These are phyloP conservation scores for Erysiphe pulchra DNA, from an alignment of 2,329 filamentous ascomycete species.

Conservation along the genomic window DNA sequence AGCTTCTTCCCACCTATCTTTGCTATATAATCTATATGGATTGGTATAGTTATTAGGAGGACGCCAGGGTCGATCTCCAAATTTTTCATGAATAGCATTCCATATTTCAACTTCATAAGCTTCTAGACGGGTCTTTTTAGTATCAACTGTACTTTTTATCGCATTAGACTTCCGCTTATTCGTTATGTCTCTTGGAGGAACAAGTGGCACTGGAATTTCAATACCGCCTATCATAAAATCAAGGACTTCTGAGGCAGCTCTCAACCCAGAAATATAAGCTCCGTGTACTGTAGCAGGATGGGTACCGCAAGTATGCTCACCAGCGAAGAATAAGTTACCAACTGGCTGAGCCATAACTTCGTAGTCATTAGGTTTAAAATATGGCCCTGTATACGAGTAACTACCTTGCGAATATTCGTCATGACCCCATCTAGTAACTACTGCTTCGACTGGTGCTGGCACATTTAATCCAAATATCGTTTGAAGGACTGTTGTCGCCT, in stretches of 20 bases:
- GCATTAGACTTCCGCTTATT: conserved; percentile 27
- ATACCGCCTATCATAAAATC: conserved; percentile 63
- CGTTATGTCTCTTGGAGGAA: conserved; percentile 32
- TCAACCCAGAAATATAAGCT: conserved; percentile 77
- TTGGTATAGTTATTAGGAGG: conserved; percentile 55
- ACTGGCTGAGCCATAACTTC: conserved; percentile 67
- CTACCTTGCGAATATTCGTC: conserved; percentile 82
- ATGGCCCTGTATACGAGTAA: conserved; percentile 78
- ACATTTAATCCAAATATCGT: conserved; percentile 48
- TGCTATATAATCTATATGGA: conserved; percentile 75
- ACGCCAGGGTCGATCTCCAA: conserved; percentile 51
- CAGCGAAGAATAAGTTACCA: conserved; percentile 81
- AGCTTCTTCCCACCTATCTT: conserved; percentile 41
- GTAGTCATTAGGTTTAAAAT: conserved; percentile 69
- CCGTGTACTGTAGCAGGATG: conserved; percentile 95
- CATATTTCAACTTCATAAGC: conserved; percentile 29
- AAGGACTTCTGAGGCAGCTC: conserved; percentile 68
- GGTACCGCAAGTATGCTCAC: conserved; percentile 85
- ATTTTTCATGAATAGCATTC: conserved; percentile 23
- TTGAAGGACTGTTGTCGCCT: conserved; percentile 56
- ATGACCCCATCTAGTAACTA: conserved; percentile 78
- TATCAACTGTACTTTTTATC: conserved; percentile 18
- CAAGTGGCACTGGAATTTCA: conserved; percentile 45
- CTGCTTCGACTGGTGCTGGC: conserved; percentile 56
- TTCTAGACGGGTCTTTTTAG: conserved; percentile 25